A percentile compares a stretch with the other conserved stretches of the same genome.
Evolutionary conservation across 2,329 filamentous ascomycete genomes (phyloP).

Genomic region (Arthrinium phaeospermum): DNA sequence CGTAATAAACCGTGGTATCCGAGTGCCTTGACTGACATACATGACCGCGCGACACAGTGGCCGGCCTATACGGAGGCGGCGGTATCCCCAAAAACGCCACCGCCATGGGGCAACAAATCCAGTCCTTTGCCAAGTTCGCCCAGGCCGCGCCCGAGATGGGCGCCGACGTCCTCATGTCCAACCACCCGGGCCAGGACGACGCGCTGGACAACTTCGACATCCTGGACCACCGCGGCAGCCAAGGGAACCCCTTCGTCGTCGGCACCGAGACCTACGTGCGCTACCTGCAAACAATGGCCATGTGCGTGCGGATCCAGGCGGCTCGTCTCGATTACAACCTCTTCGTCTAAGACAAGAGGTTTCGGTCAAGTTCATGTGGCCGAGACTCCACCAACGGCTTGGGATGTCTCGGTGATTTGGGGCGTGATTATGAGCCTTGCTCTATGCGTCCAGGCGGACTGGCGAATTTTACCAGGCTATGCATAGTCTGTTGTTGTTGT

Average conservation of each 20-base stretch:
- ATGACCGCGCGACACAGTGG: conserved; percentile 18
- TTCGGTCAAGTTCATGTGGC: no score
- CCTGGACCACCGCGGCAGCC: background rate
- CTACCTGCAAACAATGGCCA: conserved; percentile 19
- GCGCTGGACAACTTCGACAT: conserved; percentile 25
- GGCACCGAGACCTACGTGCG: conserved; percentile 18
- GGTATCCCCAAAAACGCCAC: conserved; percentile 28
- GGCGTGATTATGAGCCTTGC: no score
- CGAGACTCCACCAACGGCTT: no score
- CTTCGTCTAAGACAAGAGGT: background rate
- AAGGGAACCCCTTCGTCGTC: conserved; percentile 15
- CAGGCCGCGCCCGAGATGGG: conserved; percentile 22
- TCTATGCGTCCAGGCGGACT: no score
- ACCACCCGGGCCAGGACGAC: conserved; percentile 33
- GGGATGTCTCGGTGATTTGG: no score
- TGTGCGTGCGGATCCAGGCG: conserved; percentile 19
- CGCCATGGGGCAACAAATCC: conserved; percentile 30
- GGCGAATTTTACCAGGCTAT: no score
- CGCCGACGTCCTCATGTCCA: conserved; percentile 30
- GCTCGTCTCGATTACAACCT: background rate
- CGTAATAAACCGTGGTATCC: background rate
- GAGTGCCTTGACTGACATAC: background rate
- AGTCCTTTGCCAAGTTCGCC: conserved; percentile 27
- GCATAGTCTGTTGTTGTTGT: no score
- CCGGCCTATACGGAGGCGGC: conserved; percentile 33